These are phyloP conservation scores for Fagopyrum tataricum DNA, from an alignment of 148 eudicot species.

Conservation along the genomic window DNA sequence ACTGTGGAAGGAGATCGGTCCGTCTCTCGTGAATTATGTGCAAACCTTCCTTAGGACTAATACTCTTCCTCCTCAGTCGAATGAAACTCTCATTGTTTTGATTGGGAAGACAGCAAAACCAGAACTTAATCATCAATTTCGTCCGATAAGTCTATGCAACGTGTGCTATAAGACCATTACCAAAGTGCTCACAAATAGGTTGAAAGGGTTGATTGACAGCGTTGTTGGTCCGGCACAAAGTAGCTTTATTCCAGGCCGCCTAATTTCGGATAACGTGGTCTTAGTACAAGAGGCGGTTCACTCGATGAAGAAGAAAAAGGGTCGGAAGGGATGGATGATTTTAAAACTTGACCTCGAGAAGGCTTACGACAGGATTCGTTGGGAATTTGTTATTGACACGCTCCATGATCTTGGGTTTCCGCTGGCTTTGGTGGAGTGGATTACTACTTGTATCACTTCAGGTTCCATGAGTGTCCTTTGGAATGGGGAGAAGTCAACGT, in stretches of 20 bases:
- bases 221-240: background rate
- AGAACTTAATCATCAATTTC: background rate
- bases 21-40: no score
- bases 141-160: background rate
- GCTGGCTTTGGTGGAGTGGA: background rate
- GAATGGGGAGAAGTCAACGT: no score
- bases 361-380: background rate
- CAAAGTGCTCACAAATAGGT: background rate
- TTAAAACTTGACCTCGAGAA: background rate
- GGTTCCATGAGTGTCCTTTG: background rate
- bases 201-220: background rate
- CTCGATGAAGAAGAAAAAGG: no score
- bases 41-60: no score
- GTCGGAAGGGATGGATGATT: no score
- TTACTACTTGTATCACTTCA: background rate
- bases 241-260: background rate
- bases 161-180: background rate
- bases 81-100: background rate
- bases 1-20: background rate
- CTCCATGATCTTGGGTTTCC: background rate
- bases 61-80: background rate
- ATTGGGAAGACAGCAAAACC: no score
- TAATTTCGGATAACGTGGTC: no score
- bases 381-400: background rate
- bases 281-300: no score